phyloP scores from a whole-genome alignment of 225 moss, liverwort and hornwort genomes.

The Anthoceros angustus region DNA sequence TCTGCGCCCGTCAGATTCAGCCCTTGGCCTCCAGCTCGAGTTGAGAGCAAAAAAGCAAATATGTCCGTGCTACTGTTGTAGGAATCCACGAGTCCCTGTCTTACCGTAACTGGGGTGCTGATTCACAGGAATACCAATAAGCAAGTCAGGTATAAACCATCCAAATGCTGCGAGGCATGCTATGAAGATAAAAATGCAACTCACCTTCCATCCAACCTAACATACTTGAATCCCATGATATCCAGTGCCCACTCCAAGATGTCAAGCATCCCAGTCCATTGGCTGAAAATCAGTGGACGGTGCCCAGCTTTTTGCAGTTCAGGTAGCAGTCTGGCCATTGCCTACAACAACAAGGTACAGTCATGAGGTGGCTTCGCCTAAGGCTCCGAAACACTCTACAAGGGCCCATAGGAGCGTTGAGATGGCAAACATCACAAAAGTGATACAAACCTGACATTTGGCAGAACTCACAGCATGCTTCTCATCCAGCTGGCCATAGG shows the following conservation, averaged over 20 bases:
- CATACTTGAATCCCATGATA: slow-evolving; percentile 60
- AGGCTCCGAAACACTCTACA: not conserved
- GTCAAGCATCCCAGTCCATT: slow-evolving; percentile 96
- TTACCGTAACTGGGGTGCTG: slow-evolving; percentile 74
- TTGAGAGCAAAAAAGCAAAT: slow-evolving; percentile 77
- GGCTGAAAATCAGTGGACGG: slow-evolving; percentile 94
- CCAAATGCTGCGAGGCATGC: not conserved
- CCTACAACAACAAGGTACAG: slow-evolving; percentile 16
- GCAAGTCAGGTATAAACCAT: not conserved
- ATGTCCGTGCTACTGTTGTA: slow-evolving; percentile 69
- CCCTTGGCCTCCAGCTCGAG: slow-evolving; percentile 93
- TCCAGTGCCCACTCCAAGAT: slow-evolving; percentile 94
- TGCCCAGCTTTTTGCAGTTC: slow-evolving; percentile 56
- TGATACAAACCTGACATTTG: slow-evolving; percentile 56
- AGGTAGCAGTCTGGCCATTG: slow-evolving; percentile 52
- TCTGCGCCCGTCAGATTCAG: slow-evolving; percentile 88
- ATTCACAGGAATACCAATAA: not conserved
- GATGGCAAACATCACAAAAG: too few species aligned
- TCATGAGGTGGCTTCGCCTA: not conserved
- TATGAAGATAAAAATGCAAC: slow-evolving; percentile 8
- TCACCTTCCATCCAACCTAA: slow-evolving; percentile 81
- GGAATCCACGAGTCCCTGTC: slow-evolving; percentile 72
- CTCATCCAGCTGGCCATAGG: slow-evolving; percentile 43
- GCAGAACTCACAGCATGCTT: slow-evolving; percentile 60
- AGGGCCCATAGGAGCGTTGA: slow-evolving; percentile 4